phyloP scores from a whole-genome alignment of 352 stramenopile genomes.

The Phytophthora nicotianae region DNA sequence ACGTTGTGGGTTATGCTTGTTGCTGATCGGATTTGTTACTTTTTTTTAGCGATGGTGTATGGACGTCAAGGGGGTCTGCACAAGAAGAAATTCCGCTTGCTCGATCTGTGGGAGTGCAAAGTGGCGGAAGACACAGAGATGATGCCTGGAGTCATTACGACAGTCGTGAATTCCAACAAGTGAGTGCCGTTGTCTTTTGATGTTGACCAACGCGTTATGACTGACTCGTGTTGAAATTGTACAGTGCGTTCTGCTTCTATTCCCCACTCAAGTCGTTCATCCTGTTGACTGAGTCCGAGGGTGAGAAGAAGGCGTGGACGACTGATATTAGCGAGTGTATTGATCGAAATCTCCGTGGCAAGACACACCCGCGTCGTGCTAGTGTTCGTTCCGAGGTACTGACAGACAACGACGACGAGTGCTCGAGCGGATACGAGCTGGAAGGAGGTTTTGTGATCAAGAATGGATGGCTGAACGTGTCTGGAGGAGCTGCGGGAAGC shows the following conservation, averaged over 20 bases:
- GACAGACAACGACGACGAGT: slow-evolving; percentile 73
- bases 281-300: slow-evolving; percentile 66
- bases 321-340: slow-evolving; percentile 69
- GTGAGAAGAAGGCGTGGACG: slow-evolving; percentile 71
- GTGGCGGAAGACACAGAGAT: slow-evolving; percentile 71
- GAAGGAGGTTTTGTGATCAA: slow-evolving; percentile 84
- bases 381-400: slow-evolving; percentile 69
- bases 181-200: slow-evolving; percentile 29
- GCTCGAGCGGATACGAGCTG: slow-evolving; percentile 61
- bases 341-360: slow-evolving; percentile 56
- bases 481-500: slow-evolving; percentile 34
- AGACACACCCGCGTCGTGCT: slow-evolving; percentile 49
- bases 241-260: slow-evolving; percentile 85
- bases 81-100: slow-evolving; percentile 85
- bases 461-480: slow-evolving; percentile 85
- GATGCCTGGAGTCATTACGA: slow-evolving; percentile 75
- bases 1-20: not conserved
- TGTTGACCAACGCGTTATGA: too few species aligned
- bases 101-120: slow-evolving; percentile 82
- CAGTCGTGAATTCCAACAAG: slow-evolving; percentile 70
- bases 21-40: not conserved
- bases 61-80: slow-evolving; percentile 62
- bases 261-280: slow-evolving; percentile 90
- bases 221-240: not conserved
- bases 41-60: slow-evolving; percentile 67